Evolutionary conservation across 805 yeast species (phyloP).

Genomic region (Yamadazyma insecticola): DNA sequence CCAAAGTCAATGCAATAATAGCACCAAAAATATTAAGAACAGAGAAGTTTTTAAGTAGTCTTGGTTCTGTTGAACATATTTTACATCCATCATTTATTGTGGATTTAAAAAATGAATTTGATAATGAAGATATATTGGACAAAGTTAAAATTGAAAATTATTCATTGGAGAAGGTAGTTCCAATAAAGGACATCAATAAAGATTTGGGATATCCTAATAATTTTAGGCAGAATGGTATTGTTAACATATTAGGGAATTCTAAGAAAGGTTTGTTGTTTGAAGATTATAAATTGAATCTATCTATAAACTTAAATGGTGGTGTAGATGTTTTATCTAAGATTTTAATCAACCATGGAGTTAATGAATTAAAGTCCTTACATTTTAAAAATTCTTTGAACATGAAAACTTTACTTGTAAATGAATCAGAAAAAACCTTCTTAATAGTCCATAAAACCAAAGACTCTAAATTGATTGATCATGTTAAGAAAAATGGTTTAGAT

Average conservation of each 20-base stretch:
- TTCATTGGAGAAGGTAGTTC: conserved; percentile 26
- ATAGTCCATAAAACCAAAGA: conserved; percentile 37
- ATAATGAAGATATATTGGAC: conserved; percentile 9
- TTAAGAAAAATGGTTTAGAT: conserved; percentile 12
- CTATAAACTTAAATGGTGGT: conserved; percentile 60
- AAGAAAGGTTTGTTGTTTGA: conserved; percentile 39
- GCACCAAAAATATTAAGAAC: conserved; percentile 85
- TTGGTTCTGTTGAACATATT: conserved; percentile 53
- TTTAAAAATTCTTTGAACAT: conserved; percentile 13
- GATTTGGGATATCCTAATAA: conserved; percentile 19
- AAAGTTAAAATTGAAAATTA: conserved; percentile 26
- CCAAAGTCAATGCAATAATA: conserved; percentile 46
- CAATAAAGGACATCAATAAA: conserved; percentile 25
- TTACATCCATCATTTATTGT: conserved; percentile 52
- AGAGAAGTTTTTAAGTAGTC: conserved; percentile 73
- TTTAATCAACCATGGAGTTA: conserved; percentile 57
- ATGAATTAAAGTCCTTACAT: conserved; percentile 8
- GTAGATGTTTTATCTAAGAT: conserved; percentile 51
- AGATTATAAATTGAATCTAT: conserved; percentile 48
- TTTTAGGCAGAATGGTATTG: conserved; percentile 14
- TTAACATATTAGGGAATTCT: conserved; percentile 11
- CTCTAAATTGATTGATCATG: conserved; percentile 18
- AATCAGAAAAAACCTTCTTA: conserved; percentile 8
- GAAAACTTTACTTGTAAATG: conserved; percentile 20
- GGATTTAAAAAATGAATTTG: conserved; percentile 32